Evolutionary conservation across 139 green algal genomes (phyloP), one percentile per base, ranked within the genome.

Genomic region (Chlorella ohadii): DNA sequence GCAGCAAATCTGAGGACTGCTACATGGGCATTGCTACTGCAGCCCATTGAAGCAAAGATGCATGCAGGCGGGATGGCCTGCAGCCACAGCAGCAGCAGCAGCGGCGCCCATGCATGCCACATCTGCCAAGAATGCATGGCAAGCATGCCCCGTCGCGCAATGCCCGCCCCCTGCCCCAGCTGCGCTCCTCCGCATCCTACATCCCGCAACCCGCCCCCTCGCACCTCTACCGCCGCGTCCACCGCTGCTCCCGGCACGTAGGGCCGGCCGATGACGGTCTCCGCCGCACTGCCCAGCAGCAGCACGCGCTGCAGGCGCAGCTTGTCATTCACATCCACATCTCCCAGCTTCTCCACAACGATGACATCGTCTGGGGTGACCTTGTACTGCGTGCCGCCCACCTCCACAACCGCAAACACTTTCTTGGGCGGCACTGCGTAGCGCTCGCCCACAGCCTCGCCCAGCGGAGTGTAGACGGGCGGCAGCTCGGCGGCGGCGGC

Each of bases 381-480:
- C 72, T 94, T 95, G 85, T 90, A 92, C 87, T 96, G 93, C 34
- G 91, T 91, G 41, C 86, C 81, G 47, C 91, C 88, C 2, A 96
- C 27, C 75, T 95, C 89, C 13, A 96, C 83, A 16, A 96, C 90
- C 9, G 92, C 93, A 88, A 94, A 96, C 19, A 90, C 84, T 5
- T 64, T 73, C 47, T 80, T 73, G 33, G 61, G 81, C n/a, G 44
- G 44, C 33, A 93, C 64, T 19, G 4, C 28, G 51, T 86, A 90
- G 38, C 13, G 39, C 36, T 56, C 73, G 13, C 19, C 25, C 11
- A 87, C 57, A 44, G 68, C 56, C 56, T 85, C 57, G 6, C 16
- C n/a, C 33, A 88, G 71, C 13, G 44, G 78, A 22, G 34, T 27
- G n/a, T 83, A 78, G 34, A 87, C 75, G 4, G 64, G 41, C 9